Percentiles rank a stretch among this genome's conserved stretches.
These are phyloP conservation scores for Alternaria atra DNA, from an alignment of 2,329 filamentous ascomycete species.

Conservation along the genomic window DNA sequence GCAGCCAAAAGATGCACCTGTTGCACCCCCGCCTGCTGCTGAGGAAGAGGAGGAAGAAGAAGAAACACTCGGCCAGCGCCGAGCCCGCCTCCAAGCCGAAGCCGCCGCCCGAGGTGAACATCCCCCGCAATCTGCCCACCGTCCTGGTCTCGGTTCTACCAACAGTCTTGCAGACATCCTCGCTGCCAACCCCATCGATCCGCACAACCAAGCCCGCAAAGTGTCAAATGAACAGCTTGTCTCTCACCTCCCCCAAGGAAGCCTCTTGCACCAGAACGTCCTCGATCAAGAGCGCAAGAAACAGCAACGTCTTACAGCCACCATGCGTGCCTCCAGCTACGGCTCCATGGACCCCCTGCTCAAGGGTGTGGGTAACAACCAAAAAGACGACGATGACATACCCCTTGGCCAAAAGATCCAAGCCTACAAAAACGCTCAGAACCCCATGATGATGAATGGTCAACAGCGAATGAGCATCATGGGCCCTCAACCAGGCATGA, in stretches of 20 bases:
- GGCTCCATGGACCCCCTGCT: conserved; percentile 42
- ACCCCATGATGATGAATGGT: conserved; percentile 26
- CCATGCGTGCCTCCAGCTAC: conserved; percentile 44
- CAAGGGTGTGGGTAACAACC: conserved; percentile 31
- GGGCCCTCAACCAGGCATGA: conserved; percentile 24
- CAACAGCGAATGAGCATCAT: conserved; percentile 23
- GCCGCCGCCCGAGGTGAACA: conserved; percentile 61
- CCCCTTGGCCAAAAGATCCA: conserved; percentile 47
- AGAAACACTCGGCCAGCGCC: conserved; percentile 81
- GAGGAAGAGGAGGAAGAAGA: conserved; percentile 62
- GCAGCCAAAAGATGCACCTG: conserved; percentile 36
- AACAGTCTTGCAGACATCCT: conserved; percentile 71
- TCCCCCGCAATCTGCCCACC: conserved; percentile 30
- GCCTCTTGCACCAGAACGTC: conserved; percentile 53
- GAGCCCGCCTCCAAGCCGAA: conserved; percentile 76
- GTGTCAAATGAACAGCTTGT: conserved; percentile 48
- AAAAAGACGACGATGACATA: conserved; percentile 39
- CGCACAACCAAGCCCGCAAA: conserved; percentile 45
- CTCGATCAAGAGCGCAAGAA: conserved; percentile 49
- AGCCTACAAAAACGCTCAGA: conserved; percentile 48
- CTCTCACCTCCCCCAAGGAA: conserved; percentile 49
- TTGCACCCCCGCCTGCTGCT: conserved; percentile 25
- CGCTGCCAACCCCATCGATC: conserved; percentile 60
- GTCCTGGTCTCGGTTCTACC: conserved; percentile 52
- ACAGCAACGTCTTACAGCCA: conserved; percentile 46